A percentile compares a stretch with the other conserved stretches of the same genome.
These are phyloP conservation scores for Pythium biforme DNA, from an alignment of 352 stramenopile genomes.

Conservation along the genomic window DNA sequence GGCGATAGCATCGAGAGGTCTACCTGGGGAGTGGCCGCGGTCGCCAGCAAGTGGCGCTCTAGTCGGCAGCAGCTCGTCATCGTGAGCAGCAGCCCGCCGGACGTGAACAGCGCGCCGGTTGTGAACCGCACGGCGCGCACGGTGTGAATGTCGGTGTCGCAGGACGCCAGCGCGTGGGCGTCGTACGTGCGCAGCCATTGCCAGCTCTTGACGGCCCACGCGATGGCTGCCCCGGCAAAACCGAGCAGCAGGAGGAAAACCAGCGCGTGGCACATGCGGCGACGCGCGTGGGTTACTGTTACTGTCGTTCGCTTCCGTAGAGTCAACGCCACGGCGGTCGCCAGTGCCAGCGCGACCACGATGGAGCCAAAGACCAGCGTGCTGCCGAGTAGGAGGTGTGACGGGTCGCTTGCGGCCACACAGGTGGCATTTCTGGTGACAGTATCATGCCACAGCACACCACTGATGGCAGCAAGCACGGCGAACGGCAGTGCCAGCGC, in stretches of 20 bases:
- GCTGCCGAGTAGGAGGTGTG: conserved; percentile 3
- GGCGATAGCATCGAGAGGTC: conserved; percentile 42
- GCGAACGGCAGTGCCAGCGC: conserved; percentile 33
- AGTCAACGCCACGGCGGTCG: background rate
- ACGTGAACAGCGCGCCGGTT: conserved; percentile 33
- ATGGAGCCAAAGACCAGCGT: conserved; percentile 12
- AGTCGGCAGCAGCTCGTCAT: conserved; percentile 55
- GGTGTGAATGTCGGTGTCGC: background rate
- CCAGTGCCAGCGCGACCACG: background rate
- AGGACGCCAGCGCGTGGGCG: background rate
- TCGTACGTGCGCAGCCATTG: conserved; percentile 9
- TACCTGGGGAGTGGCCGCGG: conserved; percentile 27
- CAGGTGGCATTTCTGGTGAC: conserved; percentile 4
- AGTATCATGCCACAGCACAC: conserved; percentile 31
- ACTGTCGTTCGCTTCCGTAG: background rate
- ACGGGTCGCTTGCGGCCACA: background rate
- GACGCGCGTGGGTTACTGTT: background rate
- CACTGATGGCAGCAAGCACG: conserved; percentile 25
- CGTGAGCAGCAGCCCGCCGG: conserved; percentile 36
- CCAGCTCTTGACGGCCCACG: conserved; percentile 18
- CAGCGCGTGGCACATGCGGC: background rate
- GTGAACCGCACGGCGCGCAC: conserved; percentile 15
- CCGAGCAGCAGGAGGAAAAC: conserved; percentile 5
- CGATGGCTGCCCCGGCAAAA: conserved; percentile 1
- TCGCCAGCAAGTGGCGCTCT: conserved; percentile 47